Percentiles rank a stretch among this genome's conserved stretches.
Conservation (phyloP, 1,139 yeast genomes). For the Lodderomyces oxycetoniae region DNA sequence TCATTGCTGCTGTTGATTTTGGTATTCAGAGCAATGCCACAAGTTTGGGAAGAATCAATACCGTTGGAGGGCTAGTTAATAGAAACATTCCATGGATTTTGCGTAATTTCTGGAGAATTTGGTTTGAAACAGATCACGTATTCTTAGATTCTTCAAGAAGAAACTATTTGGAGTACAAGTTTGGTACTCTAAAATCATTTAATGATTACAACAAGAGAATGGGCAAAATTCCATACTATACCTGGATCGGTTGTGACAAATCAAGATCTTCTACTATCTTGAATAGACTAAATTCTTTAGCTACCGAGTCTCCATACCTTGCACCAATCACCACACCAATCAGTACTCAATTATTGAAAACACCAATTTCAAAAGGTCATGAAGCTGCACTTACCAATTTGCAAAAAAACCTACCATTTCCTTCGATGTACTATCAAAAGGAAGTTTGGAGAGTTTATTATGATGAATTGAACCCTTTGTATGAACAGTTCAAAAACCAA, state of each 20-base stretch:
- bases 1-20: slow-evolving; percentile 71
- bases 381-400: slow-evolving; percentile 67
- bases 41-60: slow-evolving; percentile 64
- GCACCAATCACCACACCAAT: slow-evolving; percentile 46
- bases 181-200: slow-evolving; percentile 73
- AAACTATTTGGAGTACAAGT: slow-evolving; percentile 74
- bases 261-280: slow-evolving; percentile 55
- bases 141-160: slow-evolving; percentile 76
- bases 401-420: slow-evolving; percentile 66
- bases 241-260: slow-evolving; percentile 80
- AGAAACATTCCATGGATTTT: slow-evolving; percentile 74
- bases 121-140: slow-evolving; percentile 85
- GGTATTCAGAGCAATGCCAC: slow-evolving; percentile 70
- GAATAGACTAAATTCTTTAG: slow-evolving; percentile 64
- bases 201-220: slow-evolving; percentile 59
- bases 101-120: slow-evolving; percentile 77
- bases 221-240: slow-evolving; percentile 75
- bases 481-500: slow-evolving; percentile 69
- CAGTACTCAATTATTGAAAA: slow-evolving; percentile 14
- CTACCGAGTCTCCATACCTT: slow-evolving; percentile 75
- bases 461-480: slow-evolving; percentile 64
- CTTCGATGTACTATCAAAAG: slow-evolving; percentile 70
- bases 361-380: slow-evolving; percentile 57
- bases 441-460: slow-evolving; percentile 78
- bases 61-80: slow-evolving; percentile 67